Evolutionary conservation across 176 grass and related monocot genomes (phyloP), one percentile per base, ranked within the genome.

Genomic region (Juncus effusus): DNA sequence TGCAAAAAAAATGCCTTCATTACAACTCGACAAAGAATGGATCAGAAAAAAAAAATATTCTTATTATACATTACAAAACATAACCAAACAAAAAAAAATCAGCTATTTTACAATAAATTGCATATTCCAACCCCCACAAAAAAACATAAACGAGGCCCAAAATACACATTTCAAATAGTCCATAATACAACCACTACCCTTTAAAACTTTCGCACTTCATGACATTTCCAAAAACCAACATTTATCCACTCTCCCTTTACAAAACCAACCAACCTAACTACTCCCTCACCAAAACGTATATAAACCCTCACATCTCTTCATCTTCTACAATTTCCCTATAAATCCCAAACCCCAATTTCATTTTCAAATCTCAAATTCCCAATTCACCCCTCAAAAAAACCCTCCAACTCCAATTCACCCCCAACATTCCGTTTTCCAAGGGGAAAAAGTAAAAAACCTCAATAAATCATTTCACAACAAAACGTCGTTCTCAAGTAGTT

Each of bases 101-200:
- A 67, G 63, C 85, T 93, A 89, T 63, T 78, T 59, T 99, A 99
- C 83, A 99, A 89, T 86, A 81, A 93, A 89, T 93, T 55, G 71
- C 85, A 84, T 86, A 55, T 71, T 42, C 42, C 56, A 11, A 59
- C 10, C 54, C 13, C 40, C 54, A 57, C 36, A 40, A 60, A 39
- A 57, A 44, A 72, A 59, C 36, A 71, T 42, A 41, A 72, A 36
- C 9, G 36, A 61, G 19, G n/a, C 12, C 54, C n/a, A 57, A 13
- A 28, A 16, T 36, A 61, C 7, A 47, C 44, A 47, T 47, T 9
- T 6, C 44, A 47, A 47, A 47, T 47, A 47, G 19, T 28, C 19
- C 19, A 28, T 8, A 54, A 15, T 45, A 42, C 35, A 19, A 42
- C 66, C 28, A 40, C 36, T 40, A 51, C 38, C 51, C 66, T 38